Base-by-base conservation (phyloP, 2,329 filamentous ascomycete genomes). In the Ilyonectria mors-panacis region DNA sequence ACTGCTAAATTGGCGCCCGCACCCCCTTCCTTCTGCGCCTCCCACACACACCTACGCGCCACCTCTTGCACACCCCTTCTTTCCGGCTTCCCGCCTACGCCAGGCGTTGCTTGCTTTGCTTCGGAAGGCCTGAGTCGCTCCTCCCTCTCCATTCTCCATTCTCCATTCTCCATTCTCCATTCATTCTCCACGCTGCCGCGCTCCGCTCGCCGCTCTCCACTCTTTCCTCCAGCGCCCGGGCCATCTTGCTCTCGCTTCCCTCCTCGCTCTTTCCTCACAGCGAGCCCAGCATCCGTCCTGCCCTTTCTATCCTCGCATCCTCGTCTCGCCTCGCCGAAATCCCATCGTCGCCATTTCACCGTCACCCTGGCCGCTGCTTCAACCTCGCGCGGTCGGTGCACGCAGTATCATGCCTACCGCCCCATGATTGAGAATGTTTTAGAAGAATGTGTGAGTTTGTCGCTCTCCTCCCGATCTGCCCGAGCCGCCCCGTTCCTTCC, bases 371-470 rank as follows among this genome's bases (percentile, higher is more conserved):
- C 65, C 65, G 44, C 66, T 61, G 63, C 62, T 65, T 70, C 69
- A 72, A 71, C 66, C 68, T 75, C 73, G 76, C 74, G 71, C 75
- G 69, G 71, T 72, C 67, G 75, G 73, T 75, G 74, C 70, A 72
- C 73, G 75, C 64, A 72, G 75, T 80, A 80, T 73, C 74, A 80
- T 81, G 76, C 76, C 71, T 66, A 70, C 72, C 67, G 69, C 71
- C 71, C 73, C 69, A 74, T 79, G 76, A 73, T 75, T 76, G 74
- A 80, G 78, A 76, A 81, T 82, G 81, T 81, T 70, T 75, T 79
- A 79, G 75, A 78, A 82, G 78, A 79, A 83, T 83, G 81, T 83
- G 81, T 83, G 81, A 78, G 81, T 81, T 56, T 67, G 59, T 56
- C 47, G 17, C 48, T 35, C 35, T 42, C 17, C 53, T 64, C 53